Conservation (phyloP, 2,329 filamentous ascomycete genomes). For the Pseudocercospora macadamiae region DNA sequence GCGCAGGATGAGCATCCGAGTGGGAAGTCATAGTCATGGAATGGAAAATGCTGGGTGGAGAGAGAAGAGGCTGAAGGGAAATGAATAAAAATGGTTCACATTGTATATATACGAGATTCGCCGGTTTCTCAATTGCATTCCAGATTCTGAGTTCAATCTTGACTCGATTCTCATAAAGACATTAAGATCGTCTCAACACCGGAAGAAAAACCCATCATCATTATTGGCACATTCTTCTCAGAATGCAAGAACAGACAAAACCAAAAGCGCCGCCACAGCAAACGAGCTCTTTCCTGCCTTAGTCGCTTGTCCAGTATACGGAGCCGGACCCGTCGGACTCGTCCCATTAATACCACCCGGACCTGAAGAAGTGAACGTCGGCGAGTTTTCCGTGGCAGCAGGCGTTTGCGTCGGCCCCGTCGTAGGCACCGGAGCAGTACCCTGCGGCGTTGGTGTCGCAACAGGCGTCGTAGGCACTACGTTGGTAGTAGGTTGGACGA, state of each 20-base stretch:
- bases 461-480: slow-evolving; percentile 6
- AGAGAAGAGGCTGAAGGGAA: too few species aligned
- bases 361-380: not conserved
- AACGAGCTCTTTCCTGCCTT: slow-evolving; percentile 3
- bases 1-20: slow-evolving; percentile 42
- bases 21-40: not conserved
- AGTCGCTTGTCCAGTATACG: not conserved
- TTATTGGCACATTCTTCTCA: too few species aligned
- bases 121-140: too few species aligned
- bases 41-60: too few species aligned
- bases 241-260: not conserved
- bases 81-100: too few species aligned
- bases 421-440: not conserved
- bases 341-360: not conserved
- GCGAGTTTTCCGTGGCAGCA: not conserved
- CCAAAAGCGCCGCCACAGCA: not conserved
- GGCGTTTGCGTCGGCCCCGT: not conserved
- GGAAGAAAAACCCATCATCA: too few species aligned
- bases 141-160: too few species aligned
- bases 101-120: too few species aligned
- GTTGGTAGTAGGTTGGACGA: slow-evolving; percentile 9
- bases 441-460: not conserved
- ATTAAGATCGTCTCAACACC: too few species aligned
- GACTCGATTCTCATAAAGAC: too few species aligned
- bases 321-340: not conserved